phyloP scores from a whole-genome alignment of 2,329 filamentous ascomycete genomes.

The Talaromyces sp. region DNA sequence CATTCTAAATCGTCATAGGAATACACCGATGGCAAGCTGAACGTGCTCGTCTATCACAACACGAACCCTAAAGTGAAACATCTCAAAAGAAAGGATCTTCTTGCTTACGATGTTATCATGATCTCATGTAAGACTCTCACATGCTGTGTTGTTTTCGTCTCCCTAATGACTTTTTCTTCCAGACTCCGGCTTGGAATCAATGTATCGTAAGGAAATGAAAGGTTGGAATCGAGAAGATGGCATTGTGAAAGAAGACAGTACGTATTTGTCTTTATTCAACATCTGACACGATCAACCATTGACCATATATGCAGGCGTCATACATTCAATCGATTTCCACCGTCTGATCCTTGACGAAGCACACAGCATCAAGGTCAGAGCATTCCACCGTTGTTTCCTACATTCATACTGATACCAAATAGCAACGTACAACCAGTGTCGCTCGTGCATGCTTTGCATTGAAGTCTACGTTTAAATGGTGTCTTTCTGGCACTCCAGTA shows the following conservation, averaged over 20 bases:
- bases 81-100: constrained; percentile 69
- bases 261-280: constrained; percentile 17
- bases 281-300: neutral
- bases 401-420: constrained; percentile 10
- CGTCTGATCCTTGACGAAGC: constrained; percentile 92
- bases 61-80: constrained; percentile 79
- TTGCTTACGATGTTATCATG: constrained; percentile 87
- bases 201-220: constrained; percentile 87
- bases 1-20: constrained; percentile 26
- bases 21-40: constrained; percentile 83
- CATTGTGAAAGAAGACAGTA: constrained; percentile 70
- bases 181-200: constrained; percentile 71
- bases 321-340: constrained; percentile 84
- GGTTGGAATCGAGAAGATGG: constrained; percentile 79
- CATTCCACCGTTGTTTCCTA: neutral
- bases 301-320: constrained; percentile 52
- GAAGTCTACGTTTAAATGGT: constrained; percentile 87
- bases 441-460: constrained; percentile 94
- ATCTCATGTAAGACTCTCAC: constrained; percentile 77
- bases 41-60: constrained; percentile 85
- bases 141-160: neutral
- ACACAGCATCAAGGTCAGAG: constrained; percentile 76
- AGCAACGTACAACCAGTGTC: constrained; percentile 73
- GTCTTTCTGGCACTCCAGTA: constrained; percentile 87
- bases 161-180: constrained; percentile 4